Base-by-base conservation (phyloP, 352 stramenopile genomes). In the Nothophytophthora sp. region DNA sequence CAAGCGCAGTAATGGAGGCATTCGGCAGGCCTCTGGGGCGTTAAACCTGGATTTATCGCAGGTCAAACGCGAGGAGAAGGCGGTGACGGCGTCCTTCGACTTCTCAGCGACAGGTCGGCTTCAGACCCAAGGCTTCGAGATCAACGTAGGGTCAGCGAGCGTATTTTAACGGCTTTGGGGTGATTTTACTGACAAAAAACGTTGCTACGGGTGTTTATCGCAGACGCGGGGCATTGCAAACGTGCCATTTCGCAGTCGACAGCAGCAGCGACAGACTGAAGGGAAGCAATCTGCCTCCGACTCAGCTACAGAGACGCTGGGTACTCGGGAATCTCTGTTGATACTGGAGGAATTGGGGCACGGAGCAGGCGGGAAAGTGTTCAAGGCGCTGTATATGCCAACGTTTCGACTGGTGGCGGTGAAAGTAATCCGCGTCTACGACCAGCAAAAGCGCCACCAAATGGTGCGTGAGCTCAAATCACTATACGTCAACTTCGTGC, bases 321-420 rank as follows among this genome's bases (percentile, higher is more conserved):
- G 72, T 28, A 88, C 81, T 2, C 81, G 76, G 12, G 76, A 93
- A 20, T 90, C 76, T 27, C 58, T 93, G 35, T 38, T 93, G 2
- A 22, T 90, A 8, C 43, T 93, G 1, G 77, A 86, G 27, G 81
- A 92, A 19, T 62, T 95, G 18, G 84, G 84, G 0, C 81, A 91
- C 48, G 90, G 90, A 33, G 90, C 90, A 9, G 71, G 89, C 23
- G 89, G 89, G 25, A 93, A 92, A 52, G 90, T 97, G 7, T 88
- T 90, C 63, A 93, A 95, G 48, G 88, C 89, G 16, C 47, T 97
- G 39, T 94, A 97, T 48, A 64, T 96, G 29, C 90, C 88, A 9
- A 94, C 90, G 5, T 88, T 97, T 52, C 82, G 81, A 35, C 63
- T 97, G 15, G 84, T 97, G 7, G 90, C 90, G 0, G 69, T 97